These are phyloP conservation scores for Neopestalotiopsis clavispora DNA, from an alignment of 2,329 filamentous ascomycete species.

Conservation along the genomic window DNA sequence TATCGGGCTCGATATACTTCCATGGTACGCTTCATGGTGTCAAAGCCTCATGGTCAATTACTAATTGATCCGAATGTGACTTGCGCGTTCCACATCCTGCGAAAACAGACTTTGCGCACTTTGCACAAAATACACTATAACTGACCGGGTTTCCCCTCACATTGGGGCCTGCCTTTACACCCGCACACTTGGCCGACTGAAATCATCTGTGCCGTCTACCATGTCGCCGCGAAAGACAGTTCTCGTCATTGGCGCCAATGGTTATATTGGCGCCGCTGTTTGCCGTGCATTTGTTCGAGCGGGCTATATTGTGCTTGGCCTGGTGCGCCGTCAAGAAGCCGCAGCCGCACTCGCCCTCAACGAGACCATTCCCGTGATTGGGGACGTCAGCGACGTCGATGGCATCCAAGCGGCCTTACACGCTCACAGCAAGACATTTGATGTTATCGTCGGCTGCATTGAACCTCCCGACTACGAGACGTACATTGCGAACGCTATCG, in stretches of 20 bases:
- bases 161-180: neutral
- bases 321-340: constrained; percentile 42
- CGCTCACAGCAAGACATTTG: constrained; percentile 35
- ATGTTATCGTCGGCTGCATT: constrained; percentile 48
- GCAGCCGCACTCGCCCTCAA: constrained; percentile 34
- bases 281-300: constrained; percentile 49
- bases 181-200: neutral
- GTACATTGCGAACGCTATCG: constrained; percentile 43
- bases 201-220: neutral
- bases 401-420: constrained; percentile 34
- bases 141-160: neutral
- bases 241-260: constrained; percentile 54
- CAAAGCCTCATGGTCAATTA: neutral
- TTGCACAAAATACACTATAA: neutral
- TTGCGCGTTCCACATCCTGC: neutral
- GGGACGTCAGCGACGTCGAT: constrained; percentile 38
- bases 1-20: neutral
- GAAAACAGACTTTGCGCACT: neutral
- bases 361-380: constrained; percentile 47
- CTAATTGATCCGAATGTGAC: neutral
- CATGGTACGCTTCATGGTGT: neutral
- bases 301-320: constrained; percentile 50
- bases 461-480: constrained; percentile 45
- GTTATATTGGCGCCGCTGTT: constrained; percentile 52
- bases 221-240: constrained; percentile 28